Conservation (phyloP, 768 basidiomycete genomes). For the Hygrophoropsis aurantiaca region DNA sequence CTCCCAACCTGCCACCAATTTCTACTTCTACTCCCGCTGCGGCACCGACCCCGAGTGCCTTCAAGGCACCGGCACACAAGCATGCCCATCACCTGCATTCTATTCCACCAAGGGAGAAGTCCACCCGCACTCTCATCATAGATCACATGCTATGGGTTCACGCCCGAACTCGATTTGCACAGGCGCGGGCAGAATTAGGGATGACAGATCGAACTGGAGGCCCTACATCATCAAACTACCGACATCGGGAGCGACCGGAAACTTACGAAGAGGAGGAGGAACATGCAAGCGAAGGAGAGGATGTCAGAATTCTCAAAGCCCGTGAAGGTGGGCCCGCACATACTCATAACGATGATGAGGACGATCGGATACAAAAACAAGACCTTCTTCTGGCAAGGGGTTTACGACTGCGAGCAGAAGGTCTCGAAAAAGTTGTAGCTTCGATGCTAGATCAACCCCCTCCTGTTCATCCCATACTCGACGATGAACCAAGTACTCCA, state of each 20-base stretch:
- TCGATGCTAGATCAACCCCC: slow-evolving; percentile 83
- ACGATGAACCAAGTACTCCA: slow-evolving; percentile 52
- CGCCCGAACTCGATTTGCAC: slow-evolving; percentile 75
- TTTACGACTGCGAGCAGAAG: slow-evolving; percentile 73
- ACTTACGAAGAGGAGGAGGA: slow-evolving; percentile 78
- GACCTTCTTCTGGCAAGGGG: slow-evolving; percentile 62
- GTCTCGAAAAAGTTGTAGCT: slow-evolving; percentile 78
- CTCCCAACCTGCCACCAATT: slow-evolving; percentile 10
- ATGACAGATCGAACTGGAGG: slow-evolving; percentile 84
- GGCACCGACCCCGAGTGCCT: slow-evolving; percentile 27
- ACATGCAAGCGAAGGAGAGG: slow-evolving; percentile 62
- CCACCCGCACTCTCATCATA: slow-evolving; percentile 83
- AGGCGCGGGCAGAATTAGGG: slow-evolving; percentile 81
- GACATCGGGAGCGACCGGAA: slow-evolving; percentile 69
- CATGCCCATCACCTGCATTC: slow-evolving; percentile 87
- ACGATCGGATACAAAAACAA: slow-evolving; percentile 53
- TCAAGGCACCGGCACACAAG: slow-evolving; percentile 78
- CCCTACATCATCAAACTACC: slow-evolving; percentile 55
- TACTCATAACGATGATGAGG: slow-evolving; percentile 57
- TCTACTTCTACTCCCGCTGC: slow-evolving; percentile 9
- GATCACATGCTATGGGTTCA: slow-evolving; percentile 90
- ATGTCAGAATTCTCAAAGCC: slow-evolving; percentile 41
- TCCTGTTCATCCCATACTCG: slow-evolving; percentile 54
- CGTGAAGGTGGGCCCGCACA: slow-evolving; percentile 51
- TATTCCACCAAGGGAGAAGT: slow-evolving; percentile 85